A percentile compares a stretch with the other conserved stretches of the same genome.
Conservation (phyloP, 2,329 filamentous ascomycete species). For the Ceratocystis destructans region DNA sequence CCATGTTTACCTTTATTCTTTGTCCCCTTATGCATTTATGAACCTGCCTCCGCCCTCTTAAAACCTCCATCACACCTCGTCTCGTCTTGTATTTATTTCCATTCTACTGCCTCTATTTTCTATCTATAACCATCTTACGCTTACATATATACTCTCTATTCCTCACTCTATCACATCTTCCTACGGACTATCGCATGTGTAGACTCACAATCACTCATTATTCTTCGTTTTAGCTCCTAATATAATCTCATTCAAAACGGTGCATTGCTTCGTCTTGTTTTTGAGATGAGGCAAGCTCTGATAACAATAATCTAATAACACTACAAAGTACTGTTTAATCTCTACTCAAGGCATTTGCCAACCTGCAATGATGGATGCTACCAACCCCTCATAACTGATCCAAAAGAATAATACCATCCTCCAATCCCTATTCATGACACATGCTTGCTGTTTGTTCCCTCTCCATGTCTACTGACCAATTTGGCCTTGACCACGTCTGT, state of each 20-base stretch:
- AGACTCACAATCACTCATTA: background rate
- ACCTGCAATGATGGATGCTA: background rate
- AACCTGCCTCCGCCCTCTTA: background rate
- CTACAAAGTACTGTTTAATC: constrained; percentile 2
- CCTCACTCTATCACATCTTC: background rate
- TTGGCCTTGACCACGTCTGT: background rate
- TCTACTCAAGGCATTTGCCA: background rate
- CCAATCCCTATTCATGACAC: background rate
- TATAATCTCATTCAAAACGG: background rate
- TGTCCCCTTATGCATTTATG: background rate
- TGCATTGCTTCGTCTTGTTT: background rate
- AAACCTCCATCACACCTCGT: background rate
- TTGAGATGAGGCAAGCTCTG: background rate
- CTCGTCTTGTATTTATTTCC: background rate
- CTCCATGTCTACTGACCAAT: background rate
- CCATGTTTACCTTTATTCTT: background rate
- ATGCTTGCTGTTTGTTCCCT: background rate
- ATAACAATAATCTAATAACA: background rate
- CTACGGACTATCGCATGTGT: background rate
- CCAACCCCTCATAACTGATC: background rate
- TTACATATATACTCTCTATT: background rate
- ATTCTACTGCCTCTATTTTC: background rate
- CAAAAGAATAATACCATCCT: background rate
- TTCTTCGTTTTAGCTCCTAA: background rate
- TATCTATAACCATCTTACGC: background rate